Evolutionary conservation across 371 early-diverging fungal genomes (phyloP).

Genomic region (Capillidium heterosporum): DNA sequence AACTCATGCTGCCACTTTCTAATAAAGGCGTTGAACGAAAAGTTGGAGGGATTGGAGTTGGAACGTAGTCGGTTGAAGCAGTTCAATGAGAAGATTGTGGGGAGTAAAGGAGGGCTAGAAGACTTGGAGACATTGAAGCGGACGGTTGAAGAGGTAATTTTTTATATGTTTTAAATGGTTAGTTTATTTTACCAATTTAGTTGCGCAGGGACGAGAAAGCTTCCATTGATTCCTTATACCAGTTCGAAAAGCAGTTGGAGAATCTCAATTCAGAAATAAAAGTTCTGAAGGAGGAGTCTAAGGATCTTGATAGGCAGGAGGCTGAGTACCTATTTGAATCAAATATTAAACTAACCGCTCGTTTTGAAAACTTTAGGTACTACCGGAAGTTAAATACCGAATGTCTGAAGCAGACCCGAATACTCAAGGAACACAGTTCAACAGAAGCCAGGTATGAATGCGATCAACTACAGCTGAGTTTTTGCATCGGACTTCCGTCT

Average conservation of each 20-base stretch:
- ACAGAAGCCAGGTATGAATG: constrained; percentile 58
- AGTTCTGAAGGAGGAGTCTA: constrained; percentile 32
- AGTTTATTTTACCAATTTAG: constrained; percentile 6
- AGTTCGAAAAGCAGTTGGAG: constrained; percentile 36
- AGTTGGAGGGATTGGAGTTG: constrained; percentile 36
- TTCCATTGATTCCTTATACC: constrained; percentile 25
- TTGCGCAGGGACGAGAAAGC: constrained; percentile 29
- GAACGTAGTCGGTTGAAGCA: too few relatives aligned
- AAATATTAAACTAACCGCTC: too few relatives aligned
- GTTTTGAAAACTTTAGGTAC: too few relatives aligned
- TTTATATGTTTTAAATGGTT: background rate
- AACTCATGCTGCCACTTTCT: constrained; percentile 73
- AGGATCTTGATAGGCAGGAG: constrained; percentile 41
- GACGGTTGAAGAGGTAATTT: constrained; percentile 22
- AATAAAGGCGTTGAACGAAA: constrained; percentile 43
- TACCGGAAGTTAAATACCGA: constrained; percentile 50
- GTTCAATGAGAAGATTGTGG: constrained; percentile 28
- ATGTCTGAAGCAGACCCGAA: constrained; percentile 30
- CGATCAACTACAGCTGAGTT: constrained; percentile 53
- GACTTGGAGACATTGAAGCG: constrained; percentile 17
- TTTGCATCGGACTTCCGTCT: constrained; percentile 79
- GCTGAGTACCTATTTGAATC: constrained; percentile 16
- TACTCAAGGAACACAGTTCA: constrained; percentile 62
- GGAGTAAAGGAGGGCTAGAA: constrained; percentile 27
- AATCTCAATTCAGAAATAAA: constrained; percentile 32